Conservation (phyloP, 208 protist genomes). For the Vickermania spadyakhi region DNA sequence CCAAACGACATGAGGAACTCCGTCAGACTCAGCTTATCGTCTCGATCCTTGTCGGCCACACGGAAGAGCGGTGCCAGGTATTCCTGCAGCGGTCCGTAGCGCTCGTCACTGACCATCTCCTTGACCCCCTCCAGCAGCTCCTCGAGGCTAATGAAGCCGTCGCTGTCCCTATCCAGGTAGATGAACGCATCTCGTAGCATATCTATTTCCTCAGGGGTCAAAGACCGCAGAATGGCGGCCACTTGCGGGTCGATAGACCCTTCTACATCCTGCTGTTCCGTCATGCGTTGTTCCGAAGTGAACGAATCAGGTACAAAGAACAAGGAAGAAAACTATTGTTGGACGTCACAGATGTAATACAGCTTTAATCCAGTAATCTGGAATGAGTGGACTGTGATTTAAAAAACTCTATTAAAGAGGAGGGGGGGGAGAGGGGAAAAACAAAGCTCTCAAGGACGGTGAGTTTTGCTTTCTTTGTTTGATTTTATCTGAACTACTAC, state of each 20-base stretch:
- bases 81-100: slow-evolving; percentile 35
- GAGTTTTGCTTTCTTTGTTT: too few relatives aligned
- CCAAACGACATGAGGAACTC: slow-evolving; percentile 77
- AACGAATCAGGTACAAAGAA: too few relatives aligned
- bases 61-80: slow-evolving; percentile 64
- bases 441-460: too few relatives aligned
- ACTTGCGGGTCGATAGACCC: slow-evolving; percentile 14
- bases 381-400: too few relatives aligned
- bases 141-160: slow-evolving; percentile 47
- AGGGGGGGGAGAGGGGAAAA: too few relatives aligned
- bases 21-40: slow-evolving; percentile 44
- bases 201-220: slow-evolving; percentile 71
- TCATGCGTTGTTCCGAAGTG: too few relatives aligned
- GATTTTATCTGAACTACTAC: too few relatives aligned
- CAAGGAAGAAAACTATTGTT: neutral
- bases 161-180: slow-evolving; percentile 73
- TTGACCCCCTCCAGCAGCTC: slow-evolving; percentile 46
- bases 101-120: slow-evolving; percentile 31
- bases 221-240: slow-evolving; percentile 21
- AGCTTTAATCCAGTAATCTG: too few relatives aligned
- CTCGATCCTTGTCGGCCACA: slow-evolving; percentile 66
- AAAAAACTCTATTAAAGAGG: too few relatives aligned
- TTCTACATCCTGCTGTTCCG: slow-evolving; percentile 1
- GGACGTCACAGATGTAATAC: neutral
- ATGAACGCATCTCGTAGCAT: slow-evolving; percentile 88